A percentile compares a stretch with the other conserved stretches of the same genome.
Conservation (phyloP, 441 rosid species). For the Gossypium gossypioides region DNA sequence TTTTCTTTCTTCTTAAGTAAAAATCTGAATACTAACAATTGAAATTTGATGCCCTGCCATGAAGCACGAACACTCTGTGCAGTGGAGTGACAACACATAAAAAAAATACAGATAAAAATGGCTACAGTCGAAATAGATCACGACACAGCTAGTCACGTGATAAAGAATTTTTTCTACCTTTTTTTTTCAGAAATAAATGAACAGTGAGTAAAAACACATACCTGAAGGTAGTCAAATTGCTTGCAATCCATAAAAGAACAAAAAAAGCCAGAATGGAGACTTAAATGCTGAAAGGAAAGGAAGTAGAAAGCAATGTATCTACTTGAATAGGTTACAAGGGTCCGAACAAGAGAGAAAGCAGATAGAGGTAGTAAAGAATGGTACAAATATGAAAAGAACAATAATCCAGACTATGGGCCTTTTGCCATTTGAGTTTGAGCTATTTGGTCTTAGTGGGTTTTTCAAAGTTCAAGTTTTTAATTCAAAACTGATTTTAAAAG, state of each 20-base stretch:
- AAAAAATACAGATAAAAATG: background rate
- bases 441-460: too few species aligned
- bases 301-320: background rate
- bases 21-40: background rate
- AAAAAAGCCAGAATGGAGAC: background rate
- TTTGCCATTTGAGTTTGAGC: too few species aligned
- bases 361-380: background rate
- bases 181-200: background rate
- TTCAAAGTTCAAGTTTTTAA: too few species aligned
- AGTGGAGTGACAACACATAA: background rate
- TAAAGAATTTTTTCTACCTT: background rate
- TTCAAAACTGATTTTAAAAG: too few species aligned
- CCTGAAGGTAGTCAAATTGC: background rate
- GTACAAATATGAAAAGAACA: background rate
- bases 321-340: background rate
- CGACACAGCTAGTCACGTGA: background rate
- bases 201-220: background rate
- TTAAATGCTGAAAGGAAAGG: background rate
- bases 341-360: too few species aligned
- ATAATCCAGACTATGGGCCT: too few species aligned
- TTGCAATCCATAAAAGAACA: background rate
- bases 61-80: background rate
- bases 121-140: background rate
- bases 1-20: background rate
- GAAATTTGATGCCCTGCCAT: background rate